These are phyloP conservation scores for Blastocystis sp. DNA, from an alignment of 352 stramenopile genomes.

Conservation along the genomic window DNA sequence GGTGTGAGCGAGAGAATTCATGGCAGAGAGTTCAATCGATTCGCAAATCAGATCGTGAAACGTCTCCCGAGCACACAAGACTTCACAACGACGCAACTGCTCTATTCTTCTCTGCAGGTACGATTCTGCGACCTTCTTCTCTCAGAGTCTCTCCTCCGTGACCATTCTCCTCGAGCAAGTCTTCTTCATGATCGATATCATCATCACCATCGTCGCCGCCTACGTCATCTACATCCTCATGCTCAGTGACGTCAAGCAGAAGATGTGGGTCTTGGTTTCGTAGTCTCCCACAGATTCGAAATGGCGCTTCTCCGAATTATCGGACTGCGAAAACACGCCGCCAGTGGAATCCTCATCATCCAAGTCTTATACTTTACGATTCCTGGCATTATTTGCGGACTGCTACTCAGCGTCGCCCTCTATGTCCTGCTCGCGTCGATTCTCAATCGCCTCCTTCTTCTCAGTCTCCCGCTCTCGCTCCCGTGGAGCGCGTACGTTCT, in stretches of 20 bases:
- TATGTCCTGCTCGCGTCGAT: conserved; percentile 6
- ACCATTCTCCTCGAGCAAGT: conserved; percentile 35
- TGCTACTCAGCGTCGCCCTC: background rate
- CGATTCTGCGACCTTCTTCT: background rate
- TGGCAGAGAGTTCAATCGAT: conserved; percentile 13
- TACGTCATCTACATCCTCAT: conserved; percentile 48
- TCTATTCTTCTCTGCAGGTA: conserved; percentile 18
- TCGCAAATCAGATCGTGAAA: background rate
- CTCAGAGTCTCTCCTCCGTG: conserved; percentile 13
- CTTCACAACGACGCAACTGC: background rate
- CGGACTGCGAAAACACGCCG: background rate
- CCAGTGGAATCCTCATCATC: background rate
- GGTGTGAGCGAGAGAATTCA: background rate
- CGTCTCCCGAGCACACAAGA: background rate
- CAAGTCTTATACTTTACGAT: conserved; percentile 44
- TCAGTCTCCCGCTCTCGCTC: background rate
- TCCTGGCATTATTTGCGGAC: conserved; percentile 19
- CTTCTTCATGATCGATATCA: conserved; percentile 48
- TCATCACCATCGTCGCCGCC: conserved; percentile 39
- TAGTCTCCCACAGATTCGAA: background rate
- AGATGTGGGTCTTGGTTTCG: background rate
- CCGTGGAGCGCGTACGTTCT: background rate
- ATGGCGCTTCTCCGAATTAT: conserved; percentile 29
- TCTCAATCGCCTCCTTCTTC: background rate
- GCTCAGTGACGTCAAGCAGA: conserved; percentile 3